Base-by-base conservation (phyloP, 179 eudicot genomes). In the Silene noctiflora region DNA sequence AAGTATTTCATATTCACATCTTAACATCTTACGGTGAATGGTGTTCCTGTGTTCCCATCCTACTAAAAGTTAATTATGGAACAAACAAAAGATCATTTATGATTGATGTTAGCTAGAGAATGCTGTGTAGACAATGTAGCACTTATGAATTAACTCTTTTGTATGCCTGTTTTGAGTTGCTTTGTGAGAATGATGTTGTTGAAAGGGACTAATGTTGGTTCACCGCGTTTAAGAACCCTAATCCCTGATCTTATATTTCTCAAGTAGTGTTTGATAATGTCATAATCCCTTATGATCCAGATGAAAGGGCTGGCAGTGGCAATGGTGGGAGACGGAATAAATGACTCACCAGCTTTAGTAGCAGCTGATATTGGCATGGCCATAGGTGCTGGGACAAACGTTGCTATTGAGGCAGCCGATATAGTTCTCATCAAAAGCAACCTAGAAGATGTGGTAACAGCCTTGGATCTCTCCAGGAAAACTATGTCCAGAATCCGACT, bases 291-390 rank as follows among this genome's bases (percentile, higher is more conserved):
- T 27, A 58, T 44, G 61, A 44, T 84, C 64, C 90, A 94, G 98
- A 81, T 81, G 86, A 84, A 88, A 84, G 97, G 97, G 11, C 60
- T 76, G 68, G 83, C 80, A 4, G 94, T 94, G 33, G 98, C 97
- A 83, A 94, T 94, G 98, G 96, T 94, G 39, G 98, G 98, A 81
- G 98, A 94, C 6, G 97, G 98, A 72, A 94, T 94, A 79, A 94
- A 94, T 9, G 98, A 94, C 84, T 92, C 98, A 7, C 98, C 97
- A 4, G 98, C 97, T 46, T 81, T 94, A 59, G 98, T 80, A 62
- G 98, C 96, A 63, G 94, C 98, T 64, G 96, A 94, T 77, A 96
- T 94, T 4, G 98, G 98, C 44, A 87, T 94, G 96, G 98, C 98
- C 71, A 94, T 94, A 63, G 98, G 98, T 6, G 97, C 98, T 6